phyloP scores from a whole-genome alignment of 1,284 basidiomycete species.

The Leccinum solheimii region DNA sequence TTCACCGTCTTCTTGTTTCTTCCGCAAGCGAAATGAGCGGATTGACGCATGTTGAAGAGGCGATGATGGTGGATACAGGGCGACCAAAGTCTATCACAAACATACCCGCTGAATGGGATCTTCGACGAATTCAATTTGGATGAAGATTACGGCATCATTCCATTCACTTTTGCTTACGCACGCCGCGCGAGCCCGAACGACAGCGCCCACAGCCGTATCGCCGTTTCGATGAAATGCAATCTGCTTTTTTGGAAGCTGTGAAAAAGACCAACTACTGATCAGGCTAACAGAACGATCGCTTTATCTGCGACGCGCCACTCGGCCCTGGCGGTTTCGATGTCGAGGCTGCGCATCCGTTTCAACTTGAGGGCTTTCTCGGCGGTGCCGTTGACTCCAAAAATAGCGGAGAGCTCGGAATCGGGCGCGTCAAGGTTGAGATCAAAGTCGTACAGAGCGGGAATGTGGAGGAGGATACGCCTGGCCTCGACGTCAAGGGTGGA shows the following conservation, averaged over 20 bases:
- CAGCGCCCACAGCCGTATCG: conserved; percentile 2
- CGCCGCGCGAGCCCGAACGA: background rate
- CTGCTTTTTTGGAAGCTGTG: conserved; percentile 5
- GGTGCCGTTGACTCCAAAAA: conserved; percentile 22
- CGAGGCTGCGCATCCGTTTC: conserved; percentile 56
- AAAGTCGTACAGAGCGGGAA: conserved; percentile 49
- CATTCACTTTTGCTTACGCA: background rate
- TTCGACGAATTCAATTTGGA: background rate
- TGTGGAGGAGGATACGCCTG: conserved; percentile 49
- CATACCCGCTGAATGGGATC: background rate
- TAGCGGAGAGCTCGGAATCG: conserved; percentile 48
- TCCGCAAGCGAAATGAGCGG: conserved; percentile 2
- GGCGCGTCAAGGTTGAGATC: conserved; percentile 55
- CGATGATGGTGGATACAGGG: conserved; percentile 14
- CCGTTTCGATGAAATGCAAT: conserved; percentile 7
- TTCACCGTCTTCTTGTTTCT: background rate
- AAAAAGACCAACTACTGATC: conserved; percentile 10
- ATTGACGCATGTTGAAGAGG: background rate
- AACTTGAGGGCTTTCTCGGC: conserved; percentile 41
- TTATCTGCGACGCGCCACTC: conserved; percentile 63
- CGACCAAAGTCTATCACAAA: conserved; percentile 3
- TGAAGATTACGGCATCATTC: conserved; percentile 13
- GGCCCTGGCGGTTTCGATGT: conserved; percentile 59
- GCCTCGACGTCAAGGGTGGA: conserved; percentile 63
- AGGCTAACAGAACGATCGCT: conserved; percentile 44